Base-by-base conservation (phyloP, 805 yeast genomes). In the Ogataea polymorpha region DNA sequence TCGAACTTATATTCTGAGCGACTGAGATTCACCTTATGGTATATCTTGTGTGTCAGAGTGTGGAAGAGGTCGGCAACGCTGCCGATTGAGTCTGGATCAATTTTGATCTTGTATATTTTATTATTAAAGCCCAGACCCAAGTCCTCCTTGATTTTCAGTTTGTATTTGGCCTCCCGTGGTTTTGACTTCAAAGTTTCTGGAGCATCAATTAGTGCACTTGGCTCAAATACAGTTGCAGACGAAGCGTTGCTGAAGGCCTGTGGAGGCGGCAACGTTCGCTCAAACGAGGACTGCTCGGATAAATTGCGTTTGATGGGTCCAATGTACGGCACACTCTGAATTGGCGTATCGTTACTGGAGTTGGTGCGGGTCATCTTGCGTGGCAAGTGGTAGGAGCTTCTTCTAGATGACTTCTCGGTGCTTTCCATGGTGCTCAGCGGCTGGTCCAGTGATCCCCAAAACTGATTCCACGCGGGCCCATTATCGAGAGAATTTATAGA, bases 391-490 rank as follows among this genome's bases (percentile, higher is more conserved):
- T 48, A 44, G 3, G 54, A 50, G 32, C 54, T 45, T 12, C 53
- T 33, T 37, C 58, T 48, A 7, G 56, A 51, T 3, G 52, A 40
- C 32, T 49, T 49, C 27, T 52, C 58, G n/a, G 44, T 50, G 3
- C 57, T 49, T 23, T 50, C 57, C 11, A 53, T 39, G 1, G 58
- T 50, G 32, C 47, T 55, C 32, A 59, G 41, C 2, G 65, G 65
- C 34, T 50, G 55, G 29, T 58, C 63, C 32, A 58, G 45, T 8
- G 61, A 51, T 5, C 55, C 63, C 64, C 64, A 61, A 37, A 59
- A 61, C 29, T 49, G 54, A 35, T 58, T 56, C 65, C 65, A 62
- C 3, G 65, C 63, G 6, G 61, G 65, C 4, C 59, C 61, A 32
- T 41, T 48, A 18, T 49, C 56, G 39, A 48, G 45, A 16, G 50